A percentile compares a stretch with the other conserved stretches of the same genome.
These are phyloP conservation scores for Phytophthora syringae DNA, from an alignment of 352 stramenopile genomes.

Conservation along the genomic window DNA sequence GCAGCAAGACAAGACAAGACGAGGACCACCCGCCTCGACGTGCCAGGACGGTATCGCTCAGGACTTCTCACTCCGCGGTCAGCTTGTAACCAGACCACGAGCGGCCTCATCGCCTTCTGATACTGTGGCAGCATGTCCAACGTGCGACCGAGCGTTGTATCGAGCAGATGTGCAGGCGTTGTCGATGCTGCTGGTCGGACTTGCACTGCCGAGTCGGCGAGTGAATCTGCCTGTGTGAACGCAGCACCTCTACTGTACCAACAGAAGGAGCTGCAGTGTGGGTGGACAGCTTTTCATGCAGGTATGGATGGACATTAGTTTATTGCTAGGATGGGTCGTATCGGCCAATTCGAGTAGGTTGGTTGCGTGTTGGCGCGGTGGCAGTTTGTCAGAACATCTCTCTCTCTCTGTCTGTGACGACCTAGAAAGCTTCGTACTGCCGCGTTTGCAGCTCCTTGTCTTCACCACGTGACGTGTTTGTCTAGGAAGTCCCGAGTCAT, in stretches of 20 bases:
- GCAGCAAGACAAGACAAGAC: slow-evolving; percentile 5
- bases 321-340: neutral
- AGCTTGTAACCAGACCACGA: neutral
- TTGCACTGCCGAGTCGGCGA: neutral
- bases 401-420: neutral
- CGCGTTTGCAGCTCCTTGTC: neutral
- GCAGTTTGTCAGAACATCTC: neutral
- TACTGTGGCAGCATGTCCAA: slow-evolving; percentile 6
- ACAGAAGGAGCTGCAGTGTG: neutral
- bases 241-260: neutral
- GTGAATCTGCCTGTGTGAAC: neutral
- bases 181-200: neutral
- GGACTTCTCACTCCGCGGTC: no score
- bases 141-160: slow-evolving; percentile 22
- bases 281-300: no score
- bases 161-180: slow-evolving; percentile 8
- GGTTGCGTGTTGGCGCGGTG: neutral
- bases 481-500: slow-evolving; percentile 81
- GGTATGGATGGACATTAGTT: no score
- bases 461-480: slow-evolving; percentile 57
- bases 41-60: neutral
- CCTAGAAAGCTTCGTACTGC: neutral
- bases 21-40: neutral
- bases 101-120: neutral
- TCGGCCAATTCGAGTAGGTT: neutral